Evolutionary conservation across 2,329 filamentous ascomycete species (phyloP).

Genomic region (Paraphaeosphaeria sporulosa): DNA sequence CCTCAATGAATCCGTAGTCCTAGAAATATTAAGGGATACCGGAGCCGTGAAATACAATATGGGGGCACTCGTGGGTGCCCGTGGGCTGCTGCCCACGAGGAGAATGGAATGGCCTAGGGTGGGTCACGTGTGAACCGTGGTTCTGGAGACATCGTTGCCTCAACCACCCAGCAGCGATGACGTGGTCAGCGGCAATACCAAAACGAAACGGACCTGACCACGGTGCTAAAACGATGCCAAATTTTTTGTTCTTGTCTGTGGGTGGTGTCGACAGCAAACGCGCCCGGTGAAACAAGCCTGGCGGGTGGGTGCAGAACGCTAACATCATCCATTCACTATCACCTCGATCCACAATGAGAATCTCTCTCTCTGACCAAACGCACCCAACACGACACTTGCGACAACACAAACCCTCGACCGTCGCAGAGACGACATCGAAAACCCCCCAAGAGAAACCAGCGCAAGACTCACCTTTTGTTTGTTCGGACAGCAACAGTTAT

Average conservation of each 20-base stretch:
- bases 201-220: background rate
- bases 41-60: too few relatives aligned
- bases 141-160: too few relatives aligned
- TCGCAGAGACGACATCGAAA: background rate
- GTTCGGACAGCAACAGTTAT: background rate
- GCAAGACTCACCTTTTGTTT: background rate
- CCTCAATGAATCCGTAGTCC: too few relatives aligned
- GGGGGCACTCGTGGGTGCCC: too few relatives aligned
- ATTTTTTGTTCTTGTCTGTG: background rate
- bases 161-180: background rate
- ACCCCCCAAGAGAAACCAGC: background rate
- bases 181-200: background rate
- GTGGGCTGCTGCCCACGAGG: too few relatives aligned
- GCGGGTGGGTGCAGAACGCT: background rate
- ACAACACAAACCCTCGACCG: background rate
- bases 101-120: too few relatives aligned
- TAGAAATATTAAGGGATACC: too few relatives aligned
- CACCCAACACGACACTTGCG: background rate
- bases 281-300: background rate
- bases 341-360: background rate
- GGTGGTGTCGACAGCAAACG: background rate
- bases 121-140: too few relatives aligned
- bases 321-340: background rate
- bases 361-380: background rate
- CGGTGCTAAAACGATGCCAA: background rate